A percentile compares a stretch with the other conserved stretches of the same genome.
phyloP scores from a whole-genome alignment of 306 rosid genomes.

The Lablab purpureus region DNA sequence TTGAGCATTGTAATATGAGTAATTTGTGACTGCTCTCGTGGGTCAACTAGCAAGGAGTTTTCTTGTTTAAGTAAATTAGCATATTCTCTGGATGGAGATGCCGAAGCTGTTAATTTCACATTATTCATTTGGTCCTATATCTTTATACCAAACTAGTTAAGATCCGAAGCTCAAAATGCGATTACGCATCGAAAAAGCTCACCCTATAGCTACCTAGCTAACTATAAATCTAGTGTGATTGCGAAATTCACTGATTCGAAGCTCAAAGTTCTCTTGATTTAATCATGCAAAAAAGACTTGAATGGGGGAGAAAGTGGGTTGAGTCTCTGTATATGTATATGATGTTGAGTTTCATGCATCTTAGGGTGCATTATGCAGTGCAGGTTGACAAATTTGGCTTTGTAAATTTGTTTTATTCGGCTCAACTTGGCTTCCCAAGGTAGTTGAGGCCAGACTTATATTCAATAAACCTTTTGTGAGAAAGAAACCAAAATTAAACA shows the following conservation, averaged over 20 bases:
- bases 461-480: constrained; percentile 26
- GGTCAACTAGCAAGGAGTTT: constrained; percentile 52
- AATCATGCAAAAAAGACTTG: constrained; percentile 33
- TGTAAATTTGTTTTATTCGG: constrained; percentile 19
- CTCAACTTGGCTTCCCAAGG: constrained; percentile 31
- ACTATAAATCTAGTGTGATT: constrained; percentile 50
- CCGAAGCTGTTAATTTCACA: constrained; percentile 33
- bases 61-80: constrained; percentile 48
- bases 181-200: constrained; percentile 66
- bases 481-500: constrained; percentile 13
- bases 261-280: not conserved
- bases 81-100: constrained; percentile 41
- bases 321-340: constrained; percentile 1
- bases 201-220: constrained; percentile 32
- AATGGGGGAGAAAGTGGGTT: constrained; percentile 46
- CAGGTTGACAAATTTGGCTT: constrained; percentile 25
- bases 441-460: constrained; percentile 13
- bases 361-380: constrained; percentile 50
- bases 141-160: constrained; percentile 46
- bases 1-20: not conserved
- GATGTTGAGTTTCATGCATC: constrained; percentile 25
- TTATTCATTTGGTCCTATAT: constrained; percentile 48
- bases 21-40: not conserved
- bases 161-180: constrained; percentile 56
- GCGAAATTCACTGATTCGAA: constrained; percentile 34